Base-by-base conservation (phyloP, 2,329 filamentous ascomycete genomes). In the Epichloe elymi region DNA sequence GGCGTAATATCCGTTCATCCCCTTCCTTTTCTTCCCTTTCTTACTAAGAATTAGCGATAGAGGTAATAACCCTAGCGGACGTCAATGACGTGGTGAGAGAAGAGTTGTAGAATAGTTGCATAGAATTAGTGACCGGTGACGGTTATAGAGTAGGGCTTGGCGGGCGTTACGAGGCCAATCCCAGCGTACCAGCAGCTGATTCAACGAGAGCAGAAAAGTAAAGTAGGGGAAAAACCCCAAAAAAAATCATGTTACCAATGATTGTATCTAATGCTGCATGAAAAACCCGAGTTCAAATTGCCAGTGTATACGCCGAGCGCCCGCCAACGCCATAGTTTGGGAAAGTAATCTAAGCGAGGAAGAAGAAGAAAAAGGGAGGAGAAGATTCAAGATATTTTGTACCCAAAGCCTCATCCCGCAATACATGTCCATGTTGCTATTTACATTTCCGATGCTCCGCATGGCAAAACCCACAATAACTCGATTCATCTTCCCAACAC, bases 61-160 rank as follows among this genome's bases (percentile, higher is more conserved):
- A 30, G 43, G 11, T 7, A n/a, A 7, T 10, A 17, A 46, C 14
- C 26, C 26, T 30, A 17, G 17, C n/a, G 43, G 30, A 20, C 12
- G n/a, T 39, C 42, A 37, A 52, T 38, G 51, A 49, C 11, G 45
- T 38, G 48, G 51, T 19, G 52, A 26, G 52, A 26, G 48, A 30
- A 5, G 10, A 37, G 23, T 40, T 49, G 40, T 44, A 37, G 48
- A 44, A 51, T 17, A 44, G 48, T 17, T 39, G 48, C 37, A 48
- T 41, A 30, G 39, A 40, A 40, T 47, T 49, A 19, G 43, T 41
- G 53, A 23, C n/a, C 17, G n/a, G 17, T 2, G 26, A 4, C 14
- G 44, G 38, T 33, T 26, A 40, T 50, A 30, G 6, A 39, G 48
- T 43, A 5, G 38, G 14, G 30, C 10, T 12, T 19, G n/a, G 44